Conservation (phyloP, 2,329 filamentous ascomycete genomes). For the Venturia nashicola region DNA sequence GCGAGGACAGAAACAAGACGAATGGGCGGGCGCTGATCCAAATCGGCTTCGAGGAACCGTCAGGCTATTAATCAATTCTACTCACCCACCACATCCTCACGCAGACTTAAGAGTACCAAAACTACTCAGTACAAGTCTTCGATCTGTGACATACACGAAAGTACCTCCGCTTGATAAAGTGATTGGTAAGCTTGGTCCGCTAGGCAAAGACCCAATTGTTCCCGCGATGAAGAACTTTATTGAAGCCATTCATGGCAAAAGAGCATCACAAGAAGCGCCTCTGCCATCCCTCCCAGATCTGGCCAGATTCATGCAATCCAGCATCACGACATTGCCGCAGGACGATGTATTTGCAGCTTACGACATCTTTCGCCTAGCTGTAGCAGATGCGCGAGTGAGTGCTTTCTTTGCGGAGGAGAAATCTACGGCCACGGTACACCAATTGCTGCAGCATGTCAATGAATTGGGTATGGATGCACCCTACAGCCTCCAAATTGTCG, state of each 20-base stretch:
- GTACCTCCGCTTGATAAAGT: slow-evolving; percentile 75
- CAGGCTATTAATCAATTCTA: slow-evolving; percentile 61
- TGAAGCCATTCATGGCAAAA: slow-evolving; percentile 43
- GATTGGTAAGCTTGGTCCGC: slow-evolving; percentile 58
- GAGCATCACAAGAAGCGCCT: slow-evolving; percentile 44
- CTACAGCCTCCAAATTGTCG: slow-evolving; percentile 73
- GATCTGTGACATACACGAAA: slow-evolving; percentile 65
- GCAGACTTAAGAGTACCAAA: slow-evolving; percentile 56
- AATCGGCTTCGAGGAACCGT: slow-evolving; percentile 58
- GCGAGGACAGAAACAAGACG: slow-evolving; percentile 60
- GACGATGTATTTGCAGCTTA: slow-evolving; percentile 67
- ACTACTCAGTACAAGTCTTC: slow-evolving; percentile 49
- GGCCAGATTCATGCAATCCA: slow-evolving; percentile 45
- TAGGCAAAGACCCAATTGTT: slow-evolving; percentile 48
- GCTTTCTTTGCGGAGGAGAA: slow-evolving; percentile 72
- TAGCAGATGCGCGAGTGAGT: slow-evolving; percentile 67
- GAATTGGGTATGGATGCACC: slow-evolving; percentile 45
- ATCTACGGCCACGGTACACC: slow-evolving; percentile 40
- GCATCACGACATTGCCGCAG: slow-evolving; percentile 42
- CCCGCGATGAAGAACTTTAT: slow-evolving; percentile 59
- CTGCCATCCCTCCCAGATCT: slow-evolving; percentile 61
- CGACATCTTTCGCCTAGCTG: slow-evolving; percentile 70
- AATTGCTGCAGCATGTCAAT: slow-evolving; percentile 49
- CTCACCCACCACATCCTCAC: slow-evolving; percentile 66
- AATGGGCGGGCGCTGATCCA: slow-evolving; percentile 69